A percentile compares a stretch with the other conserved stretches of the same genome.
Evolutionary conservation across 352 stramenopile genomes (phyloP).

Genomic region (Globisporangium solare): DNA sequence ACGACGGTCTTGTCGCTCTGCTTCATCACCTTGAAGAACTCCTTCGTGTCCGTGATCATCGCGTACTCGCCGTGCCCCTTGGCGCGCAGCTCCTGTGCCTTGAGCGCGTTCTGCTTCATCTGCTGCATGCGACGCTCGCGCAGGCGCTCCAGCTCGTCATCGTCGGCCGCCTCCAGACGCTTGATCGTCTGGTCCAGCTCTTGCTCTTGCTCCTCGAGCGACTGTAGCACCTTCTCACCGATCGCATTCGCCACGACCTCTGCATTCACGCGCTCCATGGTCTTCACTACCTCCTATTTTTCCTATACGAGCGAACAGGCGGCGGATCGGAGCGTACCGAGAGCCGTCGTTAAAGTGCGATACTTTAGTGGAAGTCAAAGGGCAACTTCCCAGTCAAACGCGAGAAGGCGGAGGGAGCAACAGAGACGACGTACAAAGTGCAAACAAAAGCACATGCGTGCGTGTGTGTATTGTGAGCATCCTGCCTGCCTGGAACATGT

Average conservation of each 20-base stretch:
- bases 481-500: constrained; percentile 3
- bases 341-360: not conserved
- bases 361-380: not conserved
- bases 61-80: constrained; percentile 85
- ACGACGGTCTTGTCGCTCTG: constrained; percentile 88
- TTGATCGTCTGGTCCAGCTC: constrained; percentile 83
- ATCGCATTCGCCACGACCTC: constrained; percentile 79
- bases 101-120: constrained; percentile 66
- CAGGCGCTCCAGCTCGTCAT: constrained; percentile 87
- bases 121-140: constrained; percentile 74
- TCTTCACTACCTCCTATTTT: not conserved
- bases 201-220: constrained; percentile 82
- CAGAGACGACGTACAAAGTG: not conserved
- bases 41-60: constrained; percentile 89
- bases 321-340: no score
- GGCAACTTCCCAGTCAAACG: no score
- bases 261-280: constrained; percentile 65
- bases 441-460: constrained; percentile 4
- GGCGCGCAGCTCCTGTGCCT: constrained; percentile 71
- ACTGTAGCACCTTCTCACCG: constrained; percentile 83
- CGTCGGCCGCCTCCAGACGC: constrained; percentile 79
- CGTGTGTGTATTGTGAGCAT: no score
- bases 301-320: no score
- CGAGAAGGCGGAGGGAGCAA: no score
- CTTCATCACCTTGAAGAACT: constrained; percentile 96